Percentiles rank a stretch among this genome's conserved stretches.
Evolutionary conservation across 345 rosid genomes (phyloP).

Genomic region (Euphorbia peplus): DNA sequence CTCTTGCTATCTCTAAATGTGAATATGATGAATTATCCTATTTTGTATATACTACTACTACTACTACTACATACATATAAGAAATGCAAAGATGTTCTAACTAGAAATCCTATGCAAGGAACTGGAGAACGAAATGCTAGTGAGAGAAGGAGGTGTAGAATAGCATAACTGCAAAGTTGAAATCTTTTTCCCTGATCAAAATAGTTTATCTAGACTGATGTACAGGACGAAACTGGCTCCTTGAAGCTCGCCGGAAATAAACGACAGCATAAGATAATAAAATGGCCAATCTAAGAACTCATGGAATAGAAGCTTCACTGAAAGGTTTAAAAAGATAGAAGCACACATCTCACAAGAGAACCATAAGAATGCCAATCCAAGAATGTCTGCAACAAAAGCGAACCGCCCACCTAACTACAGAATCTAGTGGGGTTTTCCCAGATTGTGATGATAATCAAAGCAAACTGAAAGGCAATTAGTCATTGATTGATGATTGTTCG

Average conservation of each 20-base stretch:
- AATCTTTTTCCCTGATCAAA: background rate
- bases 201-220: background rate
- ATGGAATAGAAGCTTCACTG: background rate
- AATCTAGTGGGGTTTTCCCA: too few species aligned
- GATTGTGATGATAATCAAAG: background rate
- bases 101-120: background rate
- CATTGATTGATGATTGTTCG: background rate
- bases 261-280: background rate
- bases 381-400: background rate
- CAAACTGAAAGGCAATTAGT: background rate
- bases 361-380: background rate
- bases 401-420: background rate
- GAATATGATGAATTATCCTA: too few species aligned
- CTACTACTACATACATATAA: background rate
- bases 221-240: background rate
- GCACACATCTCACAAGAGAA: background rate
- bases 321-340: background rate
- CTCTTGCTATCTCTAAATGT: background rate
- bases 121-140: background rate
- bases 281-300: background rate
- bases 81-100: background rate
- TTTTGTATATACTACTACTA: too few species aligned
- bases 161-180: background rate
- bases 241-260: background rate
- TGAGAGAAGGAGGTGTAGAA: background rate